A percentile compares a stretch with the other conserved stretches of the same genome.
These are phyloP conservation scores for Barnettozyma pratensis DNA, from an alignment of 805 yeast genomes.

Conservation along the genomic window DNA sequence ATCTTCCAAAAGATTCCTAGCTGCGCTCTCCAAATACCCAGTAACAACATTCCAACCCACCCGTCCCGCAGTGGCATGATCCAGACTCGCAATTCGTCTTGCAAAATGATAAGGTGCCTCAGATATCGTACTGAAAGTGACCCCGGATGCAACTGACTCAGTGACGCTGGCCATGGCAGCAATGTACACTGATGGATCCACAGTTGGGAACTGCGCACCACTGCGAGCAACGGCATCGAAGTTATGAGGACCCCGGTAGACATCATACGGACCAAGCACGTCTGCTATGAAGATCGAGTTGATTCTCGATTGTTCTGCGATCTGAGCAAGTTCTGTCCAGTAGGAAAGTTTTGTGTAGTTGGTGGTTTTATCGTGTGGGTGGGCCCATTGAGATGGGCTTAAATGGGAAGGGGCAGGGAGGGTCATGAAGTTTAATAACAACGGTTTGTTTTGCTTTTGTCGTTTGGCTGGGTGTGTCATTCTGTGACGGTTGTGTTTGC, in stretches of 20 bases:
- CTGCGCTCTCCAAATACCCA: conserved; percentile 34
- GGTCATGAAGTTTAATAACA: too few relatives aligned
- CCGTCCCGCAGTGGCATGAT: conserved; percentile 37
- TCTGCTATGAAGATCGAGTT: conserved; percentile 37
- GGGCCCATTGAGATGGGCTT: conserved; percentile 32
- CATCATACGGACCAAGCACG: conserved; percentile 35
- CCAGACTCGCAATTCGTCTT: conserved; percentile 35
- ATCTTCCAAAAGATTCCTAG: conserved; percentile 31
- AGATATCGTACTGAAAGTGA: conserved; percentile 36
- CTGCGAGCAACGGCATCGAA: conserved; percentile 12
- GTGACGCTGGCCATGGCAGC: conserved; percentile 39
- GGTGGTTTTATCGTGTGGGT: conserved; percentile 31
- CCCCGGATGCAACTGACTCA: conserved; percentile 31
- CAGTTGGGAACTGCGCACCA: conserved; percentile 32
- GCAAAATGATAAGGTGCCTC: conserved; percentile 37
- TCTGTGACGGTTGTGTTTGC: too few relatives aligned
- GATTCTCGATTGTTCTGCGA: conserved; percentile 33
- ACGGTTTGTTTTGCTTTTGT: too few relatives aligned
- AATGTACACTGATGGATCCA: conserved; percentile 34
- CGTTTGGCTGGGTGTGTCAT: too few relatives aligned
- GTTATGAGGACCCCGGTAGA: conserved; percentile 27
- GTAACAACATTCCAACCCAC: conserved; percentile 41
- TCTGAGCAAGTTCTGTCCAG: conserved; percentile 34
- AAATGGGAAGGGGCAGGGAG: too few relatives aligned
- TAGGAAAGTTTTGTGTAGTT: conserved; percentile 25